Base-by-base conservation (phyloP, 2,329 filamentous ascomycete species). In the Fusarium sp. region DNA sequence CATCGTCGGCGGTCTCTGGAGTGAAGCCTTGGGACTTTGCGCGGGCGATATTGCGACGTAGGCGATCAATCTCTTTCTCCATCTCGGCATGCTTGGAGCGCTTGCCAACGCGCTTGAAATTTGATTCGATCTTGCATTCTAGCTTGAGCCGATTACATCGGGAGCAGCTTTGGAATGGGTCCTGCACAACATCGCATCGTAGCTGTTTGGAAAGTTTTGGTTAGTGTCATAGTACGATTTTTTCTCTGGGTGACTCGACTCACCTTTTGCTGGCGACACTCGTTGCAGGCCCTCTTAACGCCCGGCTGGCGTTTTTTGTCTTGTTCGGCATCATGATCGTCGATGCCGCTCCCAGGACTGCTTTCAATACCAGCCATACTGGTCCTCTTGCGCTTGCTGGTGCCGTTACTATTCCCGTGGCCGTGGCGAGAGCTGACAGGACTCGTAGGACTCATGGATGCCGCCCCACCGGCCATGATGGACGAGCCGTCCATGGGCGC, bases 181-280 rank as follows among this genome's bases (percentile, higher is more conserved):
- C 92, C 80, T 94, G 92, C 72, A 92, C 84, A 72, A 95, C 92
- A 83, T 95, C 92, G 85, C 93, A 96, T 76, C 92, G 91, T 66
- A 95, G 84, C 92, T 93, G 77, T 70, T 64, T 59, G 33, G 47
- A 47, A 31, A 31, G 17, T 28, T 26, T 19, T 50, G 17, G 28
- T 73, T 38, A 75, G 63, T 36, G 46, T 8, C 45, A 42, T 40
- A 17, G 17, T 13, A 10, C 28, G 28, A 47, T 17, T 57, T 11
- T 33, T 38, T 21, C 22, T 34, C 19, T 22, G 34, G 22, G 22
- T 19, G 39, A 28, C 15, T 62, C 53, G 77, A 84, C 83, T 86
- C 82, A 93, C 92, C 85, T 95, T 95, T 80, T 95, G 92, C 81
- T 95, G 92, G 65, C 92, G 87, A 77, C 92, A 95, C 79, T 95